Percentiles rank a stretch among this genome's conserved stretches.
phyloP scores from a whole-genome alignment of 2,329 filamentous ascomycete genomes.

The Neocucurbitaria cava region DNA sequence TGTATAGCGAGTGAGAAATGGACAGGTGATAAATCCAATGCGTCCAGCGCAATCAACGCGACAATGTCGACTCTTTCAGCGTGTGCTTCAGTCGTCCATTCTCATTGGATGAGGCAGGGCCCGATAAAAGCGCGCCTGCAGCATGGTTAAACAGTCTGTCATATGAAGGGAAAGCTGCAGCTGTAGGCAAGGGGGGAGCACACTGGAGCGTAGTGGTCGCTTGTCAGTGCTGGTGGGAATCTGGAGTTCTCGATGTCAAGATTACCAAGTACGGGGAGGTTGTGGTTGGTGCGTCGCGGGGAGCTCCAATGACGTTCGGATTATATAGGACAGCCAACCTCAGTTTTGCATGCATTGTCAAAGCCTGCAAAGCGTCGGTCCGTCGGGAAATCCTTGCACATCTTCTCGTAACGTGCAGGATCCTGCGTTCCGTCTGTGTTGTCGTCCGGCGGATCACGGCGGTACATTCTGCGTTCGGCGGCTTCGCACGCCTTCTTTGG shows the following conservation, averaged over 20 bases:
- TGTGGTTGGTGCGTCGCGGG: conserved; percentile 25
- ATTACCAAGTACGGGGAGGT: background rate
- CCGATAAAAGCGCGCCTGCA: conserved; percentile 38
- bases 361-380: conserved; percentile 13
- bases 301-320: conserved; percentile 12
- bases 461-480: conserved; percentile 11
- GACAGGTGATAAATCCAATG: conserved; percentile 17
- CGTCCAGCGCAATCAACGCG: conserved; percentile 28
- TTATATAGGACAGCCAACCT: conserved; percentile 13
- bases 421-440: conserved; percentile 8
- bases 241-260: conserved; percentile 14
- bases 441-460: conserved; percentile 25
- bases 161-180: conserved; percentile 33
- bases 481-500: background rate
- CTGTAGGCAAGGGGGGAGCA: conserved; percentile 36
- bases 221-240: conserved; percentile 23
- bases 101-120: conserved; percentile 39
- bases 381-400: conserved; percentile 15
- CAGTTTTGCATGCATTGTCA: conserved; percentile 9
- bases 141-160: conserved; percentile 43
- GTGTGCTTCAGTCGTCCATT: conserved; percentile 34
- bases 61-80: conserved; percentile 23
- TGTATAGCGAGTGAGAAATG: conserved; percentile 14
- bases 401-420: background rate
- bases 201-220: conserved; percentile 34